These are phyloP conservation scores for Phytophthora pluvialis DNA, from an alignment of 352 stramenopile species.

Conservation along the genomic window DNA sequence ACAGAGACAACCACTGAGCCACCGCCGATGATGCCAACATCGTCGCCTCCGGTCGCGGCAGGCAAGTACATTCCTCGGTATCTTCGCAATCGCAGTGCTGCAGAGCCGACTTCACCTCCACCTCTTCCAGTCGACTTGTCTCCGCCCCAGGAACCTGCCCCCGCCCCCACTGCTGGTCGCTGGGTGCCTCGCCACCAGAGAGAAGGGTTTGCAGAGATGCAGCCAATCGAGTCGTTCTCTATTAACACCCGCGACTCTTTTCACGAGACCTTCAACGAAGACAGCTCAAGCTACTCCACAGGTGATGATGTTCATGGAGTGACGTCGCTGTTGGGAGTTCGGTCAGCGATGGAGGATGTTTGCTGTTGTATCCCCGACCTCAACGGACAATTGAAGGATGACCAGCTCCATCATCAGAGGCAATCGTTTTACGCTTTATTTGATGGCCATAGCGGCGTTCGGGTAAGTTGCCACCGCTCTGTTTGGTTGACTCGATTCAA, in stretches of 20 bases:
- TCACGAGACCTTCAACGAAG: conserved; percentile 63
- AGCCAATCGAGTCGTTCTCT: conserved; percentile 55
- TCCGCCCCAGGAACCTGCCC: conserved; percentile 45
- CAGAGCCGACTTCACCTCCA: conserved; percentile 46
- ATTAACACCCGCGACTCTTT: conserved; percentile 59
- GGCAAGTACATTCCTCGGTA: conserved; percentile 82
- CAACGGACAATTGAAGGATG: conserved; percentile 52
- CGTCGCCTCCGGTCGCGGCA: conserved; percentile 59
- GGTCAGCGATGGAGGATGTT: conserved; percentile 81
- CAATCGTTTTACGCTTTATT: conserved; percentile 86
- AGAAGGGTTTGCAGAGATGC: conserved; percentile 56
- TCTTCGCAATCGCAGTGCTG: conserved; percentile 68
- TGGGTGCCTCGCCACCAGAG: conserved; percentile 66
- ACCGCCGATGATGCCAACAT: conserved; percentile 54
- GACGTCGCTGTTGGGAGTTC: conserved; percentile 82
- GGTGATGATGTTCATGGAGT: conserved; percentile 76
- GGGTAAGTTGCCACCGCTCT: conserved; percentile 44
- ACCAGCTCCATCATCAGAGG: conserved; percentile 45
- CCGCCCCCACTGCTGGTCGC: conserved; percentile 44
- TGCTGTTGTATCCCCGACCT: conserved; percentile 83
- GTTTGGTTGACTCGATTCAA: conserved; percentile 3
- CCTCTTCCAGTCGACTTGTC: conserved; percentile 41
- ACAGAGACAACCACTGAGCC: conserved; percentile 25
- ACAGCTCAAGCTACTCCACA: conserved; percentile 72
- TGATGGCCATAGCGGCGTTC: conserved; percentile 83